Percentiles rank a stretch among this genome's conserved stretches.
Conservation (phyloP, 768 basidiomycete species). For the Basidioascus undulatus region DNA sequence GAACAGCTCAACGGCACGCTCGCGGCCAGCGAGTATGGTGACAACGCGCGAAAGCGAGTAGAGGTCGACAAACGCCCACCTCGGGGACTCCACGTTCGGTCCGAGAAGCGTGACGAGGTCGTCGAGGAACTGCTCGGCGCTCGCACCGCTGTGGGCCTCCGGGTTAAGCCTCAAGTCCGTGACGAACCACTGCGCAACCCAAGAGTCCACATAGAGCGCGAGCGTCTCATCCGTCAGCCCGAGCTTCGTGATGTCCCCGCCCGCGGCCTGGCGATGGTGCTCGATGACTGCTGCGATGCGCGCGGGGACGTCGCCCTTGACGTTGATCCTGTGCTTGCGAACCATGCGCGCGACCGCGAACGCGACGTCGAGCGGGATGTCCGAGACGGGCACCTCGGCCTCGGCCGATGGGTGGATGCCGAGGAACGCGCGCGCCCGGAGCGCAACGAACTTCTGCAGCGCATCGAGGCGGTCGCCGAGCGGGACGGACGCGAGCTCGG, state of each 20-base stretch:
- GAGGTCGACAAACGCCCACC: background rate
- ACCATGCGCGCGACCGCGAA: background rate
- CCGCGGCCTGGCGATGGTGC: background rate
- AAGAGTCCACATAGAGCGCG: background rate
- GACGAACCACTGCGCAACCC: background rate
- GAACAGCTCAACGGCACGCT: background rate
- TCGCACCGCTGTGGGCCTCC: background rate
- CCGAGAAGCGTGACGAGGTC: background rate
- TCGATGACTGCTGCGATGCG: background rate
- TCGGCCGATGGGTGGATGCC: slow-evolving; percentile 15
- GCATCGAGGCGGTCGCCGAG: no score
- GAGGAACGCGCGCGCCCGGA: slow-evolving; percentile 17
- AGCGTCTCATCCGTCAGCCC: background rate
- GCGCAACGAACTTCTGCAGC: no score
- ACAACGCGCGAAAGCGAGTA: background rate
- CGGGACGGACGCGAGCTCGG: no score
- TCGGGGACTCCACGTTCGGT: background rate
- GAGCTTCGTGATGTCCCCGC: slow-evolving; percentile 2
- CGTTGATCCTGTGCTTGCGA: background rate
- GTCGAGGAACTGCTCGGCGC: background rate
- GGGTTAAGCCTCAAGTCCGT: background rate
- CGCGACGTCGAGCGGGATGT: background rate
- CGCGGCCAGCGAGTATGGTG: background rate
- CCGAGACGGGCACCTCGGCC: slow-evolving; percentile 18
- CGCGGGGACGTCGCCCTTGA: background rate